Evolutionary conservation across 2,329 filamentous ascomycete species (phyloP).

Genomic region (Calonectria crousiana): DNA sequence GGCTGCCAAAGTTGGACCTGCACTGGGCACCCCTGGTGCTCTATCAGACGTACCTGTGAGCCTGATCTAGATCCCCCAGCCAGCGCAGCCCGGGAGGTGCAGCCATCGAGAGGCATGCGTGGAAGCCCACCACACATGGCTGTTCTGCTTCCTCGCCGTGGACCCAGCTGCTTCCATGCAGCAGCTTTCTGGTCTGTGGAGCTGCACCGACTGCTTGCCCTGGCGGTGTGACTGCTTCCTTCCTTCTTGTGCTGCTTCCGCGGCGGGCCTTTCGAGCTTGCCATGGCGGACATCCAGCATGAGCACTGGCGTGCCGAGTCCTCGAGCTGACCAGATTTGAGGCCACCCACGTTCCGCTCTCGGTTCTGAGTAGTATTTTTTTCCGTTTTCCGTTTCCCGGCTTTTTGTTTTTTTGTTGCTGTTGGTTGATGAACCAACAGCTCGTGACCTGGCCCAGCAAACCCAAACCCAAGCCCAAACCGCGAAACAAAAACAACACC

Average conservation of each 20-base stretch:
- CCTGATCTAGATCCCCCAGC: conserved; percentile 3
- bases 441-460: background rate
- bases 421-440: conserved; percentile 13
- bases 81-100: background rate
- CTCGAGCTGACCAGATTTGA: background rate
- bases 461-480: background rate
- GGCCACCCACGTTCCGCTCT: background rate
- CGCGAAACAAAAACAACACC: background rate
- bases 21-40: background rate
- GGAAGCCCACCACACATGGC: background rate
- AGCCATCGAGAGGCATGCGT: background rate
- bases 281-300: background rate
- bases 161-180: background rate
- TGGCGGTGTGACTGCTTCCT: conserved; percentile 4
- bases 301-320: background rate
- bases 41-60: conserved; percentile 10
- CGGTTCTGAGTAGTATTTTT: background rate
- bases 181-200: conserved; percentile 6
- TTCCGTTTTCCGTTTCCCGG: too few relatives aligned
- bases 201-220: background rate
- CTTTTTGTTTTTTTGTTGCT: background rate
- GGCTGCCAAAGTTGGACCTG: conserved; percentile 8
- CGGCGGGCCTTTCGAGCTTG: background rate
- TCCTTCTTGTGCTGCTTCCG: conserved; percentile 10
- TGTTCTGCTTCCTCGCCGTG: background rate